Evolutionary conservation across 2,329 filamentous ascomycete genomes (phyloP), one percentile per base, ranked within the genome.

Genomic region (Ilyonectria mors-panacis): DNA sequence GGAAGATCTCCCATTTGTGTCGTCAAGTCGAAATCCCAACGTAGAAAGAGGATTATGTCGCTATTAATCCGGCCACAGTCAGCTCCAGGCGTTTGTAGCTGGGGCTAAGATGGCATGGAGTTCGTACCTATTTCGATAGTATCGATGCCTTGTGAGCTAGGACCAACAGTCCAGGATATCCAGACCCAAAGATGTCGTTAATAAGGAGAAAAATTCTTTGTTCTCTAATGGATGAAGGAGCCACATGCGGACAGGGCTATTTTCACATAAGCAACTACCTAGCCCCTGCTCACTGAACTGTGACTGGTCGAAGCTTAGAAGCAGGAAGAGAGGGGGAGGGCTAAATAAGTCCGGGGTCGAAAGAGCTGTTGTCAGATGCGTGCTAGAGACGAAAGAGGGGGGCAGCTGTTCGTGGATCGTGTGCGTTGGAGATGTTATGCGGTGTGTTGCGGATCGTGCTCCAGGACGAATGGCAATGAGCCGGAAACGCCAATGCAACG

Each of bases 1-100:
- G 71, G 62, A 66, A 72, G 66, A 58, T 76, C 74, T 65, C 74
- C 74, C 74, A 76, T 76, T 70, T 48, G 48, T 39, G 19, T 57
- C 30, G 47, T 51, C 59, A 55, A 47, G 23, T 28, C 59, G 56
- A 55, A 55, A 28, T 55, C 30, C 26, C 53, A 53, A 67, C 56
- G 50, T 51, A 42, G 57, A 45, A 35, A 28, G 21, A 23, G 42
- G 10, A 30, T 45, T 59, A 9, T 37, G 17, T 56, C 59, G 26
- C 37, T 62, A 30, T 35, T 50, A 33, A 42, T 51, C n/a, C 47
- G 26, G 33, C 19, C n/a, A 21, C 23, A 17, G 37, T 66, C 15
- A 66, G 58, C 30, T n/a, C 33, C 21, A 37, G 23, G 12, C 6
- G 17, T 50, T 30, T 47, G 47, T 19, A 58, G 44, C 48, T 23